phyloP scores from a whole-genome alignment of 495 filamentous ascomycete genomes.

The Penicilliopsis zonata region DNA sequence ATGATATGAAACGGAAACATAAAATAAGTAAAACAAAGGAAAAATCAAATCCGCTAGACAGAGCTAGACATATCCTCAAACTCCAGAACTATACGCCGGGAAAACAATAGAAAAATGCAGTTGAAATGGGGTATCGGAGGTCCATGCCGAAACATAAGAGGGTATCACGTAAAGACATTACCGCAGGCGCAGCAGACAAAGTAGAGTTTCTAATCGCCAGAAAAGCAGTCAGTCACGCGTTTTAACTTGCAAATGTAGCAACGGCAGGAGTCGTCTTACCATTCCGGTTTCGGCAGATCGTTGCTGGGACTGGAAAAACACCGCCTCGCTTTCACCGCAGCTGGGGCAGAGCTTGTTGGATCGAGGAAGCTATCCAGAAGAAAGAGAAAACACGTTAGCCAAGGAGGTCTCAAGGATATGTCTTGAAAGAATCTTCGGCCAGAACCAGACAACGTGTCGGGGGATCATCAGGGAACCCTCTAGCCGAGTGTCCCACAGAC shows the following conservation, averaged over 20 bases:
- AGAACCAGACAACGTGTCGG: constrained; percentile 1
- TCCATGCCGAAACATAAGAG: constrained; percentile 10
- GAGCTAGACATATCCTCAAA: constrained; percentile 2
- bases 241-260: constrained; percentile 1
- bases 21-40: constrained; percentile 1
- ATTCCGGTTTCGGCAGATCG: constrained; percentile 94
- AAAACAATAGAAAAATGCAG: constrained; percentile 7
- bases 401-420: constrained; percentile 7
- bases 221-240: constrained; percentile 1
- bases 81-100: constrained; percentile 3
- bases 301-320: constrained; percentile 98
- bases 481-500: constrained; percentile 29
- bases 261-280: constrained; percentile 43
- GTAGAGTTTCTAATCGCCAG: constrained; percentile 72
- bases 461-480: no score
- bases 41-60: not conserved
- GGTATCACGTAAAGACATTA: constrained; percentile 58
- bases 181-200: constrained; percentile 92
- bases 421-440: constrained; percentile 1
- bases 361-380: constrained; percentile 62
- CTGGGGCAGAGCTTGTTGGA: constrained; percentile 70
- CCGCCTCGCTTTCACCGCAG: constrained; percentile 75
- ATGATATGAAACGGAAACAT: no score
- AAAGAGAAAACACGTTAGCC: constrained; percentile 36
- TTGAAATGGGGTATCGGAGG: constrained; percentile 24